phyloP scores from a whole-genome alignment of 2,329 filamentous ascomycete species.

The Dactylellina sp. region DNA sequence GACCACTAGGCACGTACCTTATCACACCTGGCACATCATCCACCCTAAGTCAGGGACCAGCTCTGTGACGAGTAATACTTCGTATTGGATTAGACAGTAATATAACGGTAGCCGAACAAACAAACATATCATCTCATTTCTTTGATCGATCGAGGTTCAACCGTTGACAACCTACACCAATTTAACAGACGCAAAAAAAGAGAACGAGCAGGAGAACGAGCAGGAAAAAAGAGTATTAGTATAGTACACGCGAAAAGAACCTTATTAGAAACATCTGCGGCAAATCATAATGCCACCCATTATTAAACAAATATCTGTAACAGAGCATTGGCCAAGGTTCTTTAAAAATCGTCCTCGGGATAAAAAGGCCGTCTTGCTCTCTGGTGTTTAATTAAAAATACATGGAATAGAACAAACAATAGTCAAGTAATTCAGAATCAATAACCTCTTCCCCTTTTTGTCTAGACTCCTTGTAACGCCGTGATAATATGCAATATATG shows the following conservation, averaged over 20 bases:
- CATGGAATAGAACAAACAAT: not conserved
- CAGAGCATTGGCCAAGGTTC: not conserved
- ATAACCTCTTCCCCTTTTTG: not conserved
- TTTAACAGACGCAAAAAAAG: too few relatives aligned
- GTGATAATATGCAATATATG: conserved; percentile 25
- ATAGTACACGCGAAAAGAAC: not conserved
- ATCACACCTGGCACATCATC: too few relatives aligned
- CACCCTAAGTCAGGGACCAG: too few relatives aligned
- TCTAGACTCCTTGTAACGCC: conserved; percentile 35
- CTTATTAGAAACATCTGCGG: conserved; percentile 1
- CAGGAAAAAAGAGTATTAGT: conserved; percentile 5
- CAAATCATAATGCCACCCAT: conserved; percentile 16
- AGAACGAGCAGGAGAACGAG: not conserved
- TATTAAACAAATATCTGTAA: conserved; percentile 9
- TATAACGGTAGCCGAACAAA: too few relatives aligned
- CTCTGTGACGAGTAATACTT: too few relatives aligned
- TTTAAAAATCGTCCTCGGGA: conserved; percentile 6
- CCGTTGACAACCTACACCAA: too few relatives aligned
- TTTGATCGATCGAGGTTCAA: too few relatives aligned
- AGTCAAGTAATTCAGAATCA: not conserved
- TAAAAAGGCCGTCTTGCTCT: too few relatives aligned
- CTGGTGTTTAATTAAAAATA: not conserved
- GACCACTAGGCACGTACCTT: too few relatives aligned
- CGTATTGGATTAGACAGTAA: too few relatives aligned
- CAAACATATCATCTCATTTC: too few relatives aligned